Evolutionary conservation across 2,329 filamentous ascomycete genomes (phyloP).

Genomic region (Aspergillus hortae): DNA sequence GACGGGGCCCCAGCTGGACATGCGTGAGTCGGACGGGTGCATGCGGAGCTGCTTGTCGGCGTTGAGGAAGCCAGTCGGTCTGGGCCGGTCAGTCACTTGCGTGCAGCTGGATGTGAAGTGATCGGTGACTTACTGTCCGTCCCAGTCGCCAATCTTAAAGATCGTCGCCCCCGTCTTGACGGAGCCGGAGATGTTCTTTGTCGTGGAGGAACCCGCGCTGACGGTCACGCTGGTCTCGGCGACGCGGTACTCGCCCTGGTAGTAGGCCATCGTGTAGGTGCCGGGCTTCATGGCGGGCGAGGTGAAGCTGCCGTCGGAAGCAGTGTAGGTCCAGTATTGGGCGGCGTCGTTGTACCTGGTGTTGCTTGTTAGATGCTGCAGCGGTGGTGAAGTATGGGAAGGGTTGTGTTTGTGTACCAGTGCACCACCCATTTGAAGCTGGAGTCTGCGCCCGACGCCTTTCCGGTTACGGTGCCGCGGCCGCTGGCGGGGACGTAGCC

Average conservation of each 20-base stretch:
- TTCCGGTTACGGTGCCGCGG: constrained; percentile 60
- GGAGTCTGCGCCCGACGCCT: constrained; percentile 54
- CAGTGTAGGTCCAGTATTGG: constrained; percentile 64
- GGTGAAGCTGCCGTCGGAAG: constrained; percentile 55
- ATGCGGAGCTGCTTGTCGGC: constrained; percentile 64
- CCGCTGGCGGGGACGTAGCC: constrained; percentile 56
- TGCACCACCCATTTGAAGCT: constrained; percentile 58
- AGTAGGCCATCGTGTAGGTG: constrained; percentile 66
- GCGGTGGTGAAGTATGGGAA: background rate
- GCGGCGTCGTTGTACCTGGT: constrained; percentile 52
- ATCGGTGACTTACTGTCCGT: constrained; percentile 47
- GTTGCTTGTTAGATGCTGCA: background rate
- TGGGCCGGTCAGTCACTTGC: background rate
- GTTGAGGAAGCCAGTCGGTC: constrained; percentile 61
- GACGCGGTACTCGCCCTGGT: constrained; percentile 57
- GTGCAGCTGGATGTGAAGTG: background rate
- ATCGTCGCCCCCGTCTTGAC: constrained; percentile 51
- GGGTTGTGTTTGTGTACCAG: constrained; percentile 44
- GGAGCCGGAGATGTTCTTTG: constrained; percentile 50
- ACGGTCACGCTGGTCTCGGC: constrained; percentile 50
- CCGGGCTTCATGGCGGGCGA: constrained; percentile 66
- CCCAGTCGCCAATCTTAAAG: constrained; percentile 64
- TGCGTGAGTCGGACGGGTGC: constrained; percentile 64
- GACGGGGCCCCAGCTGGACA: constrained; percentile 57
- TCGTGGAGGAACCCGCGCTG: constrained; percentile 47